Conservation (phyloP, 305 asterid species). For the Solanum hybrid region DNA sequence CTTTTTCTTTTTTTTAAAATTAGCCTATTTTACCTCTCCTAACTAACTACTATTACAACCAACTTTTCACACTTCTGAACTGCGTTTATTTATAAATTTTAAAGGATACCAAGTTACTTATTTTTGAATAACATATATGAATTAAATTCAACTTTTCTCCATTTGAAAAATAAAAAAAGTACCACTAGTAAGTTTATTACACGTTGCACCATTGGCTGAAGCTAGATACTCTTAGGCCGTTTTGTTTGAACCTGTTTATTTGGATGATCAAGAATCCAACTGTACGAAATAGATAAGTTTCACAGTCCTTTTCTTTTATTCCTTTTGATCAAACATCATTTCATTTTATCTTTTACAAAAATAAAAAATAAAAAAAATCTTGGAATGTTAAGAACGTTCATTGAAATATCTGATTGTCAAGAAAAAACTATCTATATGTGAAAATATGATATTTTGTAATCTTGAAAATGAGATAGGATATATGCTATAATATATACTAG, state of each 20-base stretch:
- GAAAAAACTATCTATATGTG: not conserved
- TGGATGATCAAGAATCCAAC: not conserved
- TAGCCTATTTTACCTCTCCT: not conserved
- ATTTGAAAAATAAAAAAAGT: not conserved
- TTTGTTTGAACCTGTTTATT: not conserved
- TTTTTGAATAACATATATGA: not conserved
- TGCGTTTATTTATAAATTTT: not conserved
- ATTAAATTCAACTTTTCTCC: not conserved
- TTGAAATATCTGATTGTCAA: not conserved
- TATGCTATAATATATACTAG: too few relatives aligned
- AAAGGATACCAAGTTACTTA: not conserved
- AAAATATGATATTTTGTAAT: not conserved
- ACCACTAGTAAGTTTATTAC: not conserved
- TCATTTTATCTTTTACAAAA: not conserved
- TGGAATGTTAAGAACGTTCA: not conserved
- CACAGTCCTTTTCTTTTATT: not conserved
- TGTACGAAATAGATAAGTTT: not conserved
- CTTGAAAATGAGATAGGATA: not conserved
- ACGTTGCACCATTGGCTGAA: not conserved
- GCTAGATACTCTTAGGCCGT: not conserved
- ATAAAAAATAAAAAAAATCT: not conserved
- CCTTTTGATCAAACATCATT: not conserved
- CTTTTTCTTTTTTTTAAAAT: rapidly evolving
- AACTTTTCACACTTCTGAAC: not conserved
- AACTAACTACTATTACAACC: too few relatives aligned